These are phyloP conservation scores for Wickerhamomyces sp. DNA, from an alignment of 1,139 yeast genomes.

Conservation along the genomic window DNA sequence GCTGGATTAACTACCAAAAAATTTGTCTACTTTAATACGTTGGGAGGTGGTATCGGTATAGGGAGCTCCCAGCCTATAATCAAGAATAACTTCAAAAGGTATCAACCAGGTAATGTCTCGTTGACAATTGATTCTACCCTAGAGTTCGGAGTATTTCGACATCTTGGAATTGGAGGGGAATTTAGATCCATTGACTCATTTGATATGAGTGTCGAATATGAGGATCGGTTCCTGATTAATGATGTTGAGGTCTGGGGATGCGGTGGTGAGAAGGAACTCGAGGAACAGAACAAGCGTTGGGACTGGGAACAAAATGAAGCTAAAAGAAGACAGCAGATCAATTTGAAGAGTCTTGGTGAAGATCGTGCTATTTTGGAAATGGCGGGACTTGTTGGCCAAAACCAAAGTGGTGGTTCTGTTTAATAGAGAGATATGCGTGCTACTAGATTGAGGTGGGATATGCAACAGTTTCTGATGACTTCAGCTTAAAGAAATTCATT, in stretches of 20 bases:
- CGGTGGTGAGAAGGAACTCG: constrained; percentile 71
- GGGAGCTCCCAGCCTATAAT: constrained; percentile 62
- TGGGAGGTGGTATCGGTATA: constrained; percentile 77
- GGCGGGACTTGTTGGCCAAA: constrained; percentile 84
- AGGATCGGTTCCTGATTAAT: constrained; percentile 64
- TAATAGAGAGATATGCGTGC: constrained; percentile 16
- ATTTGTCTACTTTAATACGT: constrained; percentile 55
- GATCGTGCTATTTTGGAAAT: constrained; percentile 83
- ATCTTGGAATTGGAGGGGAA: constrained; percentile 50
- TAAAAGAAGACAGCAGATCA: constrained; percentile 66
- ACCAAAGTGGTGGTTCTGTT: constrained; percentile 59
- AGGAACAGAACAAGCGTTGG: constrained; percentile 74
- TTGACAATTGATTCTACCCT: constrained; percentile 71
- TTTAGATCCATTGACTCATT: constrained; percentile 31
- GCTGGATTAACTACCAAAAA: constrained; percentile 26
- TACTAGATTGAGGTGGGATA: background rate
- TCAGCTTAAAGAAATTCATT: background rate
- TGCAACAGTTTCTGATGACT: background rate
- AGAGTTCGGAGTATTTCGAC: constrained; percentile 79
- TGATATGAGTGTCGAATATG: constrained; percentile 37
- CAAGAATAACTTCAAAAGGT: constrained; percentile 39
- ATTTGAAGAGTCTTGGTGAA: constrained; percentile 62
- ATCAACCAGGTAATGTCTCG: constrained; percentile 65
- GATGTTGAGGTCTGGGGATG: constrained; percentile 91
- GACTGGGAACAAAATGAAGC: constrained; percentile 92